A percentile compares a stretch with the other conserved stretches of the same genome.
Evolutionary conservation across 208 protist species (phyloP).

Genomic region (Perkinsela sp.): DNA sequence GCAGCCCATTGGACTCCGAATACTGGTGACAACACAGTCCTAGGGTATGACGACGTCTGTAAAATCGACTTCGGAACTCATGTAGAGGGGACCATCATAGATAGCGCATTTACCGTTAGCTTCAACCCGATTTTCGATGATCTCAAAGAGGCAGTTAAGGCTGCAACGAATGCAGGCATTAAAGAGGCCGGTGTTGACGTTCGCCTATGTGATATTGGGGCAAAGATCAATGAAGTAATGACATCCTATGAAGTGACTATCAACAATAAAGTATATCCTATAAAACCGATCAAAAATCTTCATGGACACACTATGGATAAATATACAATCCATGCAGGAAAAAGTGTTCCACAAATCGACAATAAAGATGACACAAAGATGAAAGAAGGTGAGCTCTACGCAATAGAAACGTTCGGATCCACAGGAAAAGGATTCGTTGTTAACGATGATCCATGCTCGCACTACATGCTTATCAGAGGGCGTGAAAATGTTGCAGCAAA

Average conservation of each 20-base stretch:
- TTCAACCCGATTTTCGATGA: conserved; percentile 86
- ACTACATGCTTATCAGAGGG: conserved; percentile 86
- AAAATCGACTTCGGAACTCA: conserved; percentile 97
- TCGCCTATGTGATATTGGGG: conserved; percentile 74
- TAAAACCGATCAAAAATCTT: conserved; percentile 90
- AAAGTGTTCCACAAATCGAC: conserved; percentile 92
- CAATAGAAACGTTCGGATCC: conserved; percentile 98
- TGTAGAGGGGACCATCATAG: conserved; percentile 85
- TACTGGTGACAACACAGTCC: conserved; percentile 69
- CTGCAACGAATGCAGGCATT: conserved; percentile 90
- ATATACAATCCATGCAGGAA: conserved; percentile 95
- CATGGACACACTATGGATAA: conserved; percentile 88
- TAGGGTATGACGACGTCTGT: conserved; percentile 80
- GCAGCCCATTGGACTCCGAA: conserved; percentile 95
- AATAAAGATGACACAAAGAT: conserved; percentile 72
- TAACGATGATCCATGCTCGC: conserved; percentile 84
- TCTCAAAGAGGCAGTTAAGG: conserved; percentile 72
- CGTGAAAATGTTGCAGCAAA: conserved; percentile 24
- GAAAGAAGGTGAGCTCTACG: conserved; percentile 90
- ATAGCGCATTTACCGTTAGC: conserved; percentile 84
- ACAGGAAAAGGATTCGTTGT: conserved; percentile 76
- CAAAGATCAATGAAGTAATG: conserved; percentile 89
- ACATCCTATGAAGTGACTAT: conserved; percentile 83
- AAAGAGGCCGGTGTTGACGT: conserved; percentile 80
- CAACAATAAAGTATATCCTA: conserved; percentile 64